Evolutionary conservation across 2,329 filamentous ascomycete genomes (phyloP), one percentile per base, ranked within the genome.

Genomic region (Neofusicoccum parvum): DNA sequence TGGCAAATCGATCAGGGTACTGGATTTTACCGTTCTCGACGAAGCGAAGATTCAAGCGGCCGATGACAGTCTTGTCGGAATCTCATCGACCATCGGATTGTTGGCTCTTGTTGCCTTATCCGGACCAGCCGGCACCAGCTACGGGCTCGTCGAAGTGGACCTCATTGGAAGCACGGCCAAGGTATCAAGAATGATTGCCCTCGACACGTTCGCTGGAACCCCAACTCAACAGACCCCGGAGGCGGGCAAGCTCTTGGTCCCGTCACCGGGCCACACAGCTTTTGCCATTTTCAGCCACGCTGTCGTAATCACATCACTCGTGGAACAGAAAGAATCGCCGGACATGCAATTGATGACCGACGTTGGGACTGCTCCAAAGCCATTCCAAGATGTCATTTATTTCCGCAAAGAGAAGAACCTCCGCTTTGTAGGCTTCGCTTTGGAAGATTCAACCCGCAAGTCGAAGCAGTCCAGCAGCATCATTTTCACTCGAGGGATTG

Each of bases 341-440:
- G 90, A 93, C 59, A 87, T 87, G 1, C 93, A 97, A 74, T 82
- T 96, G 3, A 85, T 91, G 37, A 69, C 71, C 15, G 76, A 79
- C 53, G 70, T 73, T 37, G 76, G 75, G 20, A 69, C 67, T 27
- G 62, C 70, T 6, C 67, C 64, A 15, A 54, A 88, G 17, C 85
- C 88, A 0, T 97, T 94, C 70, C 93, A 98, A 75, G 95, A 99
- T 75, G 88, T 91, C 1, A 84, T 99, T 41, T 91, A 94, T 71
- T 89, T 99, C 66, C 87, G 90, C 45, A 74, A 80, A 27, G 82
- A 82, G 64, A 77, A 79, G 36, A 77, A 80, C 39, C 80, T 85
- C 50, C 76, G 80, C 53, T 76, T 88, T 32, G 75, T 85, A 53
- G 85, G 84, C 9, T 78, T 78, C 66, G 81, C 78, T 36, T 71